Evolutionary conservation across 2,329 filamentous ascomycete genomes (phyloP), one percentile per base, ranked within the genome.

Genomic region (Alternaria burnsii): DNA sequence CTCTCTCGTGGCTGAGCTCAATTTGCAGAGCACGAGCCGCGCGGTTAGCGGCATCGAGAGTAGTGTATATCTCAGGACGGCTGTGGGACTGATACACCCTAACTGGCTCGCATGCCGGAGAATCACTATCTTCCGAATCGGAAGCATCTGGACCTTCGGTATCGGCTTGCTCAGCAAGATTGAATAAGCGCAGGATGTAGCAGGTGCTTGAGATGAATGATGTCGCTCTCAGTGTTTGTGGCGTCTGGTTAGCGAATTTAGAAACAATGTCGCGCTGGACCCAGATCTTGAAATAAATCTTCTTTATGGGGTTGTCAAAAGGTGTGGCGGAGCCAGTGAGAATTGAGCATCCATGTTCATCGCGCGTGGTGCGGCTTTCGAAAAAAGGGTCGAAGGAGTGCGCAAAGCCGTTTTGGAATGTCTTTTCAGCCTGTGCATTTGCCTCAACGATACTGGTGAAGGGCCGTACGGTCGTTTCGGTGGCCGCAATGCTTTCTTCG

Each of bases 21-120:
- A 76, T 55, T 28, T 77, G 73, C 7, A 76, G 53, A 5, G 55
- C 54, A 20, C 58, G 55, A 2, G 75, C 75, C 12, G 72, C 70
- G 14, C 62, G 63, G 43, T 77, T 76, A 1, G 73, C 75, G 1
- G 55, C 50, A n/a, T 55, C 38, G 1, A 71, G 58, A 1, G 63
- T 66, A 1, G 72, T 76, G 52, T 75, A 72, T 8, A 71, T 12
- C 26, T 74, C 70, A 0, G 65, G 58, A 16, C 62, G 51, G 0
- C 57, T 56, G 4, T 71, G 55, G 1, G 65, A 44, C 6, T 66
- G 57, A 41, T 65, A 56, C 5, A 54, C 42, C 9, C 67, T 66
- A 3, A 66, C 30, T 32, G 11, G 28, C 4, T 43, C 38, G 5
- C 3, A 47, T 20, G 30, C 12, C 9, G 16, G 7, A 10, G 40